Base-by-base conservation (phyloP, 2,329 filamentous ascomycete genomes). In the Myriosclerotinia scirpicola region DNA sequence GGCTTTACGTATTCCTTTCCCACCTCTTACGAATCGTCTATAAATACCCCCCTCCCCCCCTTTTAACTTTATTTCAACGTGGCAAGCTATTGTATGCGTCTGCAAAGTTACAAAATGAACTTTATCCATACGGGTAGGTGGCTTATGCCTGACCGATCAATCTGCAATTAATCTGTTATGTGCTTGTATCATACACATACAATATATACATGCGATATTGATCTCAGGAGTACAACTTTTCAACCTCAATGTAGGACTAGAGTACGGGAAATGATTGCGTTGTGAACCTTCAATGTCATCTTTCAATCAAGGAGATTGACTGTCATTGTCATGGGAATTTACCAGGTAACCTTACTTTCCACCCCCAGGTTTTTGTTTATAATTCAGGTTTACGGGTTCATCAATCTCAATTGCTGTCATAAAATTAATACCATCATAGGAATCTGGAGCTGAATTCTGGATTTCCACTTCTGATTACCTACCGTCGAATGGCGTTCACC, bases 61-160 rank as follows among this genome's bases (percentile, higher is more conserved):
- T 38, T 55, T 40, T 40, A 55, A 55, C 54, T 40, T 55, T 55
- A 40, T 55, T 40, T 40, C n/a, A 54, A 55, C 54, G 36, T 55
- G 34, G 12, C 54, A 55, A 55, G 54, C 36, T 9, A 40, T 55
- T 22, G 22, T 7, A 38, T n/a, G 22, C 36, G 36, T 55, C 12
- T 11, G 36, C 26, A 22, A 11, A 34, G 30, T 34, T 34, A 34
- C 30, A 34, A 34, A 5, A 34, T 34, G 30, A 34, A 34, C 2
- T 3, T 34, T 34, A 34, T 34, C 5, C 30, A 34, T 34, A 34
- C 5, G 30, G 36, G 20, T 26, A 55, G 38, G 34, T 55, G n/a
- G n/a, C 9, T 40, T 55, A 40, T 40, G 34, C n/a, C 20, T 26
- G 5, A 2, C 22, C 12, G 36, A 22, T 22, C 36, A 40, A 22